Base-by-base conservation (phyloP, 2,329 filamentous ascomycete genomes). In the Arthrobotrys sinensis region DNA sequence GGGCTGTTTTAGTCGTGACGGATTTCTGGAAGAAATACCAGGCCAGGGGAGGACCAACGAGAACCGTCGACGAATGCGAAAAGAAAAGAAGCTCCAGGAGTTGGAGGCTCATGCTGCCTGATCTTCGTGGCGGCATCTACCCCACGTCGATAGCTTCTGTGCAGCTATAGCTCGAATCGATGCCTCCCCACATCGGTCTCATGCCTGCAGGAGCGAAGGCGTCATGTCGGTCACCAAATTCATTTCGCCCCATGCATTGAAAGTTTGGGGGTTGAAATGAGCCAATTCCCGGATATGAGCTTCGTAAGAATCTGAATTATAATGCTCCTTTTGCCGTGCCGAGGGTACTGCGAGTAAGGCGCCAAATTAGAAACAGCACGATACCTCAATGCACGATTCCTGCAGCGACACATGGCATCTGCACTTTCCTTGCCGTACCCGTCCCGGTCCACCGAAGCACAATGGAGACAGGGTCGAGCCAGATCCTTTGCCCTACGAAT, bases 351-450 rank as follows among this genome's bases (percentile, higher is more conserved):
- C 55, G 55, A 76, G 65, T 70, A 64, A 70, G 65, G 65, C 55
- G 64, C 48, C n/a, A 62, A 60, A 55, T 69, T 69, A 50, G 65
- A 68, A 64, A 76, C 46, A 68, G 52, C 45, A 75, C 53, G 63
- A 55, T 68, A 67, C 45, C 52, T 52, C 46, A 36, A 70, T 77
- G 73, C 73, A 77, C 62, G 57, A 55, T 77, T 60, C 73, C 73
- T 77, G 73, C 73, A 67, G 65, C 73, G 73, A 77, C 73, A 77
- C 73, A 77, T 77, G 73, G 66, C 73, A 77, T 67, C 73, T 77
- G 73, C 73, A 63, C 40, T 70, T 48, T 57, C 60, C 46, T 65
- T 71, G 50, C 65, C 73, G 66, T 70, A 70, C 66, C 73, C 73
- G 66, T 70, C 66, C 73, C 66, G 73, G 66, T 71, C 66, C 73